Base-by-base conservation (phyloP, 2,329 filamentous ascomycete species). In the Hypoxylon sp. region DNA sequence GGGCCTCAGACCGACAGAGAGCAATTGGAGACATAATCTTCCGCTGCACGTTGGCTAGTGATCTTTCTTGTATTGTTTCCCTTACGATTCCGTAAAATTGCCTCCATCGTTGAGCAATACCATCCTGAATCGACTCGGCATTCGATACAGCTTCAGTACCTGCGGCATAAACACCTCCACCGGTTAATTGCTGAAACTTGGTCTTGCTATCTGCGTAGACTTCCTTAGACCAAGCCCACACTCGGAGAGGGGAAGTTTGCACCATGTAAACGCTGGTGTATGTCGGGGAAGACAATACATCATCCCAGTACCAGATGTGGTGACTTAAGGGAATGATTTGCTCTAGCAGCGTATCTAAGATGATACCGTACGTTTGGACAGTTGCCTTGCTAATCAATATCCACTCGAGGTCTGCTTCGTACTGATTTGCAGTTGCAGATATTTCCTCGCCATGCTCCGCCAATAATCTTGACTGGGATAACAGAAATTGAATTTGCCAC, bases 261-360 rank as follows among this genome's bases (percentile, higher is more conserved):
- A 97, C 81, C 13, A 93, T 91, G 80, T 98, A 98, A 3, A 98
- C 78, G 33, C 90, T 91, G 71, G 92, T 94, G 75, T 91, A 93
- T 53, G 89, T 86, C 73, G 93, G 91, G 0, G 93, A 97, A 9
- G 89, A 88, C 31, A 97, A 82, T 1, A 98, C 87, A 72, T 96
- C 92, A 76, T 97, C 93, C 96, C 96, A 99, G 79, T 98, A 98
- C 89, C 92, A 94, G 24, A 97, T 91, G 73, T 97, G 94, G 71
- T 97, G 91, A 74, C 90, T 92, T 17, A 99, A 81, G 0, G 91
- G 91, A 10, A 95, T 90, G 10, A 94, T 97, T 74, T 96, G 92
- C 61, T 95, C 91, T 10, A 98, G 81, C 3, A 98, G 85, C 0
- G 88, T 90, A 73, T 90, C 90, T 73, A 98, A 83, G 44, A 97